Conservation (phyloP, 345 rosid genomes). For the Dipteronia sinensis region DNA sequence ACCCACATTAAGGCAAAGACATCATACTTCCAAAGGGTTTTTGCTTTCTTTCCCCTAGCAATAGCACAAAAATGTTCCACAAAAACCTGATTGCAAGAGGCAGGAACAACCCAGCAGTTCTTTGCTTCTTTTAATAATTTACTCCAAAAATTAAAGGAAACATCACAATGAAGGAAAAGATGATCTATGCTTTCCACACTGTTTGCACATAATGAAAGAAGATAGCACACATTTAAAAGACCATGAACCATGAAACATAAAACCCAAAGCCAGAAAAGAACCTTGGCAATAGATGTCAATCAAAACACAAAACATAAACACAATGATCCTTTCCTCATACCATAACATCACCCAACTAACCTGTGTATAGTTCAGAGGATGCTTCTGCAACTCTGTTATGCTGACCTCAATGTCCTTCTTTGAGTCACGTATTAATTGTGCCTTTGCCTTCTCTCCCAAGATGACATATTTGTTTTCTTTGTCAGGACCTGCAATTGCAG, state of each 20-base stretch:
- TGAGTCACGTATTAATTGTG: constrained; percentile 82
- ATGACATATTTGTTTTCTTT: constrained; percentile 80
- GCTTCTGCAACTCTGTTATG: constrained; percentile 80
- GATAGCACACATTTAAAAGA: background rate
- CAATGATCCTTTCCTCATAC: background rate
- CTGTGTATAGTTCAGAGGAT: constrained; percentile 94
- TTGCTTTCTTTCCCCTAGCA: too few relatives aligned
- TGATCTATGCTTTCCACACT: too few relatives aligned
- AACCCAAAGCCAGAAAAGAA: background rate
- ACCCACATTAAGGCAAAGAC: too few relatives aligned
- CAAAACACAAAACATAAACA: background rate
- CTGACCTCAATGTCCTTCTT: constrained; percentile 61
- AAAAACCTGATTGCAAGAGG: too few relatives aligned
- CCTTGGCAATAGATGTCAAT: background rate
- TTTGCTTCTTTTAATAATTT: too few relatives aligned
- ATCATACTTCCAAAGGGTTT: too few relatives aligned
- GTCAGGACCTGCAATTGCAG: constrained; percentile 66
- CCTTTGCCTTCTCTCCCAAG: constrained; percentile 91
- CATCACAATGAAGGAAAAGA: too few relatives aligned
- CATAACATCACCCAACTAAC: constrained; percentile 31
- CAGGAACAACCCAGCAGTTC: too few relatives aligned
- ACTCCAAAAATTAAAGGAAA: too few relatives aligned
- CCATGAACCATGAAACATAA: background rate
- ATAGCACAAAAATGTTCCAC: too few relatives aligned
- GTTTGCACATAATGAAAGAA: too few relatives aligned